Evolutionary conservation across 352 stramenopile genomes (phyloP).

Genomic region (Pythium plurisporium): DNA sequence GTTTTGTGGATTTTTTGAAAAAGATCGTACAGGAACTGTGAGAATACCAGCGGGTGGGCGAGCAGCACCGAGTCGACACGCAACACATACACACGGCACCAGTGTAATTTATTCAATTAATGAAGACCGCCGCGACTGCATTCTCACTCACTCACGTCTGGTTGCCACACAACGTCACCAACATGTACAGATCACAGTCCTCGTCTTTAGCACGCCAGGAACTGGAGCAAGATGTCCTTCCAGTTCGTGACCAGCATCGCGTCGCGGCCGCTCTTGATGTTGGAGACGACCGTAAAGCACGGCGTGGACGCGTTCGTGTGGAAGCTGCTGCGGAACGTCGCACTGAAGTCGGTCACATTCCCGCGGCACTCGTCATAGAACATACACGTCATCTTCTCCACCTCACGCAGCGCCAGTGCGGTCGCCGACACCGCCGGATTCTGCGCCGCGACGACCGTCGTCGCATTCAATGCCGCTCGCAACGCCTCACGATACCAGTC

Average conservation of each 20-base stretch:
- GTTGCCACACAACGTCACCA: background rate
- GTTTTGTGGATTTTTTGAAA: slow-evolving; percentile 85
- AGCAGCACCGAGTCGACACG: slow-evolving; percentile 1
- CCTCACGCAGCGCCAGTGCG: slow-evolving; percentile 50
- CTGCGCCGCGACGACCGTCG: slow-evolving; percentile 2
- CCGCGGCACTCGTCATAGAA: slow-evolving; percentile 84
- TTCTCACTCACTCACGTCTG: background rate
- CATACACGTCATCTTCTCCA: slow-evolving; percentile 88
- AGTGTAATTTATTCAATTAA: slow-evolving; percentile 39
- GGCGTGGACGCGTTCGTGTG: slow-evolving; percentile 46
- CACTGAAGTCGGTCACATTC: slow-evolving; percentile 58
- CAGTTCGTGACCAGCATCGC: slow-evolving; percentile 64
- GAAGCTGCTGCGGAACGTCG: slow-evolving; percentile 66
- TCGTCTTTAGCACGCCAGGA: slow-evolving; percentile 43
- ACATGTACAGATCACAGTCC: background rate
- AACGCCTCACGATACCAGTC: slow-evolving; percentile 58
- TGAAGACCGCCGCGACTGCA: slow-evolving; percentile 24
- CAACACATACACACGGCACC: slow-evolving; percentile 6
- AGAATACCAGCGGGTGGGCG: background rate
- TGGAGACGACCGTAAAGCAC: slow-evolving; percentile 46
- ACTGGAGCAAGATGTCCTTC: slow-evolving; percentile 64
- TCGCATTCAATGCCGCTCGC: slow-evolving; percentile 28
- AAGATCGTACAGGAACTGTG: slow-evolving; percentile 70
- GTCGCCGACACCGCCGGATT: slow-evolving; percentile 29
- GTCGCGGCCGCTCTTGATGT: slow-evolving; percentile 54